These are phyloP conservation scores for Plasmodium coatneyi DNA, from an alignment of 169 alveolate species.

Conservation along the genomic window DNA sequence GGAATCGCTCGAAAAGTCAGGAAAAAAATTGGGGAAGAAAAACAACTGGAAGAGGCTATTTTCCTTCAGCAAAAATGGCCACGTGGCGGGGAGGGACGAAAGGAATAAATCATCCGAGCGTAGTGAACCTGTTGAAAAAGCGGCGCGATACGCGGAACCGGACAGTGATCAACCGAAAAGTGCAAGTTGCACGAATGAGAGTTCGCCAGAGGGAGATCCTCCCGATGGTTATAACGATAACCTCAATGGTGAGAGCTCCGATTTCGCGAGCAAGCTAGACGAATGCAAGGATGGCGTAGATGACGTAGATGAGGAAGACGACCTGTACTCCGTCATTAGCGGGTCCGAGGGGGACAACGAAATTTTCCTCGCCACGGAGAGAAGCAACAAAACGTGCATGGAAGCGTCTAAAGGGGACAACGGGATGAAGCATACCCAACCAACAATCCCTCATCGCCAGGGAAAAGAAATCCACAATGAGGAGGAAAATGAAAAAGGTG, in stretches of 20 bases:
- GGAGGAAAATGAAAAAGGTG: background rate
- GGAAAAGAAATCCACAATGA: background rate
- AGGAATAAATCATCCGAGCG: background rate
- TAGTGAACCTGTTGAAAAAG: background rate
- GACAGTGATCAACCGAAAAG: background rate
- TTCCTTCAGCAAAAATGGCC: background rate
- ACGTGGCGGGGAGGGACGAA: background rate
- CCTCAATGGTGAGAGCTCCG: background rate
- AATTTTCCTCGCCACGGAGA: background rate
- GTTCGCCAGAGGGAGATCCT: background rate
- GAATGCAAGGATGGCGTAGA: background rate
- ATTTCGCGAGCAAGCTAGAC: background rate
- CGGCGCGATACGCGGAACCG: background rate
- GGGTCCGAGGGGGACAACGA: conserved; percentile 37
- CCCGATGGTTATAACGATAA: background rate
- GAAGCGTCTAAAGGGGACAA: background rate
- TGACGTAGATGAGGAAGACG: conserved; percentile 19
- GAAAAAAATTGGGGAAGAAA: background rate
- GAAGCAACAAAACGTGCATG: background rate
- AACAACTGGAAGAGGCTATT: background rate
- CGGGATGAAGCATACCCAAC: background rate
- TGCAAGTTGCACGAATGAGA: background rate
- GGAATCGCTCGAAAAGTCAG: background rate
- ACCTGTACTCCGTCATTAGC: conserved; percentile 60
- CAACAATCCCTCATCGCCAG: background rate